phyloP scores from a whole-genome alignment of 495 filamentous ascomycete species.

The Aspergillus biplanus region DNA sequence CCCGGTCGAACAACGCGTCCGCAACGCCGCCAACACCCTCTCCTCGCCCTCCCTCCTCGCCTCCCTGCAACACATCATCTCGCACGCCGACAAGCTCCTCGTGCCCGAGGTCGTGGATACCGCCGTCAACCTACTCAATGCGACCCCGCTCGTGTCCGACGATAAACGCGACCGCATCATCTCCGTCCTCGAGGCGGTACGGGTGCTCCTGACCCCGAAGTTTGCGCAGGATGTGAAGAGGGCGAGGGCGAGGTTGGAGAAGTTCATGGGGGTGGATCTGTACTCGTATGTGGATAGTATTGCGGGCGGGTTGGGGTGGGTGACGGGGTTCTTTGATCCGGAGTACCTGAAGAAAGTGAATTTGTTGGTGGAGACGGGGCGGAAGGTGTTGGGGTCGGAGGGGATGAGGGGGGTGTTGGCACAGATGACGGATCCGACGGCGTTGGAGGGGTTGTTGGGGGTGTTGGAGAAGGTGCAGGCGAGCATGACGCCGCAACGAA shows the following conservation, averaged over 20 bases:
- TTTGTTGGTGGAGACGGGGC: not conserved
- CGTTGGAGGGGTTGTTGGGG: not conserved
- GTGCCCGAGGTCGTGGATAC: slow-evolving; percentile 5
- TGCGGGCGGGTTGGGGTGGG: not conserved
- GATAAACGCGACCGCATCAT: not conserved
- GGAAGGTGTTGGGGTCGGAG: not conserved
- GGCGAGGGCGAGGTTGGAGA: not conserved
- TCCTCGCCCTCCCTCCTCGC: not conserved
- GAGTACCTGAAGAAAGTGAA: slow-evolving; percentile 10
- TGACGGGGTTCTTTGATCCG: not conserved
- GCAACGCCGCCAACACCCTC: not conserved
- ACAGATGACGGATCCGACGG: not conserved
- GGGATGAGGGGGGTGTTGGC: not conserved
- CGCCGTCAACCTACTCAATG: not conserved
- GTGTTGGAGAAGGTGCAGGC: slow-evolving; percentile 2
- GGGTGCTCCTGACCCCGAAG: not conserved
- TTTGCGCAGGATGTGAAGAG: not conserved
- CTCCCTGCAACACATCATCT: not conserved
- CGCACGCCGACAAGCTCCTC: slow-evolving; percentile 2
- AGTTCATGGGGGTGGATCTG: not conserved
- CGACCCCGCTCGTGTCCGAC: not conserved
- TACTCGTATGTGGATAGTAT: not conserved
- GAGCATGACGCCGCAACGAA: slow-evolving; percentile 1
- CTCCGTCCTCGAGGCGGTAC: not conserved
- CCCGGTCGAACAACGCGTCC: slow-evolving; percentile 2